Evolutionary conservation across 73 alveolate genomes (phyloP), one percentile per base, ranked within the genome.

Genomic region (Blepharisma stoltei): DNA sequence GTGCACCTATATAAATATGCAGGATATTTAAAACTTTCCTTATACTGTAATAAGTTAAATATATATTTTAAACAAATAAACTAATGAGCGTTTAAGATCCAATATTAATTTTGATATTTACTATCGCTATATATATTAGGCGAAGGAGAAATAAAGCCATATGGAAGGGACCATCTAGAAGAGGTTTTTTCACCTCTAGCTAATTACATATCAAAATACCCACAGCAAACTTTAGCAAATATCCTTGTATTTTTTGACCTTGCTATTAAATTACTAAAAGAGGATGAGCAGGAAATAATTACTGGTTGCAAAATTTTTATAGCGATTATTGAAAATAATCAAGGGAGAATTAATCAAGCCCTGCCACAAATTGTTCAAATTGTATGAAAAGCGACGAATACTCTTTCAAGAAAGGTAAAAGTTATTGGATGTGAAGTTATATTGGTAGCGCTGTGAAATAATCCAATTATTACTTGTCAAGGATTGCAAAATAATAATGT

Each of bases 381-480:
- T 1, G 41, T 32, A 32, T 32, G 41, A 32, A 32, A 32, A 32
- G 41, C 41, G 41, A 53, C 60, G 49, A 38, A 9, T 54, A 46
- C 54, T 83, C 6, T 70, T 52, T 70, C 55, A 25, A 48, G 45
- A 71, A 77, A 71, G 54, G 76, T 81, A 82, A 45, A 76, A 69
- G 78, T 6, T 81, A 6, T 8, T 81, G 11, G 73, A 0, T 20
- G 73, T 25, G 81, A 86, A 73, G 67, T 85, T 25, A 25, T 86
- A 23, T 76, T 81, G 7, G 80, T 86, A 81, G 68, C 84, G 7
- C 49, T 86, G 69, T 84, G 87, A 80, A 81, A 86, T 86, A 81
- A 80, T 44, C 54, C 89, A 25, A 44, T n/a, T n/a, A 37, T 86
- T 9, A 54, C 87, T 32, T 32, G 41, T 32, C 41, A 32, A 32